phyloP scores from a whole-genome alignment of 768 basidiomycete species.

The Fomitopsis pulvina region DNA sequence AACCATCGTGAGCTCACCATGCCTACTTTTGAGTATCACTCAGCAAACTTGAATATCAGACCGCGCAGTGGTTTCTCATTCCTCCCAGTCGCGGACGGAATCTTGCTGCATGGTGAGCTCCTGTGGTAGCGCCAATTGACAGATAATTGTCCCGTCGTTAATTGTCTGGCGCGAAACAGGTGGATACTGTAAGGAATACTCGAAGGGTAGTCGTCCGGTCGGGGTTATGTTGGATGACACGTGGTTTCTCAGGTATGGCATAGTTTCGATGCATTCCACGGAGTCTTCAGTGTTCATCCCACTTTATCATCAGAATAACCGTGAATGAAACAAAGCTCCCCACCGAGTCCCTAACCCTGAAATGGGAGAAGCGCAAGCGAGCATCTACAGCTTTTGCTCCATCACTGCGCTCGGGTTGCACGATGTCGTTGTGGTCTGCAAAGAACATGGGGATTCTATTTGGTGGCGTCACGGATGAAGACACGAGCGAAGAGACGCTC shows the following conservation, averaged over 20 bases:
- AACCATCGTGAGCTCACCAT: conserved; percentile 54
- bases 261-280: conserved; percentile 6
- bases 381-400: conserved; percentile 67
- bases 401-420: conserved; percentile 68
- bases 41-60: conserved; percentile 26
- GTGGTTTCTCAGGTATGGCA: conserved; percentile 70
- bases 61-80: conserved; percentile 84
- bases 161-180: conserved; percentile 32
- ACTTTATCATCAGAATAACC: conserved; percentile 23
- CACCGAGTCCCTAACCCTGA: conserved; percentile 46
- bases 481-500: conserved; percentile 75
- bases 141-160: background rate
- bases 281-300: background rate
- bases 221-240: conserved; percentile 90
- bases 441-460: conserved; percentile 74
- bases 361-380: conserved; percentile 84
- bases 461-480: conserved; percentile 86
- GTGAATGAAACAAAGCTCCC: conserved; percentile 26
- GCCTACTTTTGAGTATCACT: background rate
- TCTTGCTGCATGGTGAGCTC: conserved; percentile 69
- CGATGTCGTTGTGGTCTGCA: conserved; percentile 75
- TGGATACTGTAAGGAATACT: conserved; percentile 88
- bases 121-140: no score
- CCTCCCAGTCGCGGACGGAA: conserved; percentile 68
- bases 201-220: conserved; percentile 76